Evolutionary conservation across 2,329 filamentous ascomycete species (phyloP).

Genomic region (Curvularia sp.): DNA sequence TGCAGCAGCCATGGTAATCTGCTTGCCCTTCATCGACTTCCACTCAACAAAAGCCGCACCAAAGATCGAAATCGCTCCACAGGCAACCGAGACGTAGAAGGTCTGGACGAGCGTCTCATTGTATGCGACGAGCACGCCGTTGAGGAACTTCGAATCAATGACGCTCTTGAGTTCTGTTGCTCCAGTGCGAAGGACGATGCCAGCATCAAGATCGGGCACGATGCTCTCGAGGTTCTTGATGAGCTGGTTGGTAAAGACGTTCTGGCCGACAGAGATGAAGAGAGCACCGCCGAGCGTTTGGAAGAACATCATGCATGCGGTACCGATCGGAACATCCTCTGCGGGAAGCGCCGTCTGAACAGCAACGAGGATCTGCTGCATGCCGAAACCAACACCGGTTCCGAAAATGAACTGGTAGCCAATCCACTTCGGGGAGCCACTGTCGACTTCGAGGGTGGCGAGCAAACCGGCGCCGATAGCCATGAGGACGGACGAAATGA

Average conservation of each 20-base stretch:
- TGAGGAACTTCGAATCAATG: conserved; percentile 55
- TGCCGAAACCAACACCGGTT: conserved; percentile 56
- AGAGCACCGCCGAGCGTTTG: conserved; percentile 58
- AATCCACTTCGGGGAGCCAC: conserved; percentile 48
- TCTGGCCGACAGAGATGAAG: conserved; percentile 59
- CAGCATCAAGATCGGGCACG: conserved; percentile 53
- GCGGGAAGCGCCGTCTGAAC: conserved; percentile 55
- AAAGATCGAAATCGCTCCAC: conserved; percentile 61
- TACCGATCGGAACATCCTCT: conserved; percentile 56
- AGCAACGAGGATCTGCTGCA: conserved; percentile 57
- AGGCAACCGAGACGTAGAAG: conserved; percentile 66
- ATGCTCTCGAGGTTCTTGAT: conserved; percentile 49
- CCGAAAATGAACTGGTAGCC: conserved; percentile 52
- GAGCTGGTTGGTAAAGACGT: conserved; percentile 59
- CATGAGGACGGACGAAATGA: conserved; percentile 52
- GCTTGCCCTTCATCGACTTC: conserved; percentile 69
- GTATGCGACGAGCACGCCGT: conserved; percentile 67
- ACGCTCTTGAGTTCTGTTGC: conserved; percentile 65
- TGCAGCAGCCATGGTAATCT: conserved; percentile 50
- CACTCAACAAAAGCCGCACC: conserved; percentile 67
- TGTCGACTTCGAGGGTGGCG: conserved; percentile 52
- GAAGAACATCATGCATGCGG: conserved; percentile 57
- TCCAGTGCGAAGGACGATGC: conserved; percentile 55
- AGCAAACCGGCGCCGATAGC: conserved; percentile 57
- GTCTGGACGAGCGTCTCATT: conserved; percentile 65